Evolutionary conservation across 805 yeast genomes (phyloP).

Genomic region (Cyberlindnera samutprakarnensis): DNA sequence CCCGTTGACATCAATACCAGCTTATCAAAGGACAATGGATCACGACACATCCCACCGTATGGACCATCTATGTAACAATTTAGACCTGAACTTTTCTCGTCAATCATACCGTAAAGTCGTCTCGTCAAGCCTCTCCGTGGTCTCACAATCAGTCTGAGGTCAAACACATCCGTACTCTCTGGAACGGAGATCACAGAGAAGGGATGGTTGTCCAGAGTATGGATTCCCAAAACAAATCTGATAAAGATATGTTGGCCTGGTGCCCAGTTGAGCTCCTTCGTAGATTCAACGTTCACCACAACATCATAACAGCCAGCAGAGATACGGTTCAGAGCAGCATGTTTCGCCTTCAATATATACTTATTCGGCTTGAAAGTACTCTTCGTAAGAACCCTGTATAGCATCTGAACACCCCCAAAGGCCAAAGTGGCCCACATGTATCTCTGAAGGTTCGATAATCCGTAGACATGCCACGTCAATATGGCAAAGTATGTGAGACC

Average conservation of each 20-base stretch:
- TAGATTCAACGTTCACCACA: slow-evolving; percentile 18
- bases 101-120: slow-evolving; percentile 22
- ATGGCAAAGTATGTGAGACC: slow-evolving; percentile 42
- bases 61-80: slow-evolving; percentile 47
- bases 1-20: slow-evolving; percentile 39
- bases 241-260: slow-evolving; percentile 52
- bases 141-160: slow-evolving; percentile 36
- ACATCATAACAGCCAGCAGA: slow-evolving; percentile 28
- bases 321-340: slow-evolving; percentile 24
- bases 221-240: slow-evolving; percentile 34
- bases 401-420: slow-evolving; percentile 41
- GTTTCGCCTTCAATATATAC: slow-evolving; percentile 31
- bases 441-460: slow-evolving; percentile 27
- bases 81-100: slow-evolving; percentile 20
- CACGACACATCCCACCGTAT: slow-evolving; percentile 46
- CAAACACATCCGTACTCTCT: slow-evolving; percentile 17
- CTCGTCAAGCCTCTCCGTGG: slow-evolving; percentile 42
- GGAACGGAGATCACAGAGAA: slow-evolving; percentile 38
- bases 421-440: slow-evolving; percentile 45
- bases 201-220: slow-evolving; percentile 47
- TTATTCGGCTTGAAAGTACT: slow-evolving; percentile 38
- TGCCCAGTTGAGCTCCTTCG: slow-evolving; percentile 33
- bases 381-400: slow-evolving; percentile 38
- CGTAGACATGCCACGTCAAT: slow-evolving; percentile 37
- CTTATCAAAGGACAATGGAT: slow-evolving; percentile 36